phyloP scores from a whole-genome alignment of 2,329 filamentous ascomycete species.

The Scytalidium sp. region DNA sequence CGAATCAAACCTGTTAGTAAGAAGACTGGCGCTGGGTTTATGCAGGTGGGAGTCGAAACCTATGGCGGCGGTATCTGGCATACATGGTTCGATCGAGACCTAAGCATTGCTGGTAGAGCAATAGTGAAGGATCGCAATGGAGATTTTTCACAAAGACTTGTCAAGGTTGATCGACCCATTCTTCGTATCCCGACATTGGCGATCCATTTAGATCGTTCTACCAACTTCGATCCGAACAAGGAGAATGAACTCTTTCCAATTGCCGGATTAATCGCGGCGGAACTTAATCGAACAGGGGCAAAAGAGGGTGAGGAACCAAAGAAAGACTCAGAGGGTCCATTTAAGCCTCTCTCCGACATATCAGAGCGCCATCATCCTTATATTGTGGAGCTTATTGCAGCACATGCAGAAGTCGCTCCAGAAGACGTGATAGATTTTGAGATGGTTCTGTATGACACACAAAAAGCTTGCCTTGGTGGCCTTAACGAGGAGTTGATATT shows the following conservation, averaged over 20 bases:
- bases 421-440: constrained; percentile 88
- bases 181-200: constrained; percentile 90
- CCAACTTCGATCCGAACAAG: constrained; percentile 92
- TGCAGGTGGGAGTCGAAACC: constrained; percentile 94
- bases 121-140: constrained; percentile 74
- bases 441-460: constrained; percentile 93
- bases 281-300: constrained; percentile 74
- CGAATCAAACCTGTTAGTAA: constrained; percentile 94
- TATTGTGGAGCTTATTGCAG: constrained; percentile 80
- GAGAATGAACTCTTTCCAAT: constrained; percentile 96
- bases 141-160: constrained; percentile 75
- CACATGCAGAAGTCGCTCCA: constrained; percentile 68
- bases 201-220: constrained; percentile 85
- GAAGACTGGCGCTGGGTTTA: constrained; percentile 79
- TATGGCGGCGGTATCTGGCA: constrained; percentile 98
- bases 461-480: constrained; percentile 84
- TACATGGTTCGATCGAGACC: constrained; percentile 95
- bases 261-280: constrained; percentile 78
- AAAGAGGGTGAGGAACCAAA: constrained; percentile 37
- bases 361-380: constrained; percentile 85
- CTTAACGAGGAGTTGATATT: constrained; percentile 91
- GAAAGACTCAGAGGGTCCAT: constrained; percentile 16
- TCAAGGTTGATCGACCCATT: constrained; percentile 88
- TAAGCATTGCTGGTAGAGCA: constrained; percentile 84
- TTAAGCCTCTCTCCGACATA: constrained; percentile 30